Evolutionary conservation across 495 filamentous ascomycete species (phyloP).

Genomic region (Aspergillus asperescens): DNA sequence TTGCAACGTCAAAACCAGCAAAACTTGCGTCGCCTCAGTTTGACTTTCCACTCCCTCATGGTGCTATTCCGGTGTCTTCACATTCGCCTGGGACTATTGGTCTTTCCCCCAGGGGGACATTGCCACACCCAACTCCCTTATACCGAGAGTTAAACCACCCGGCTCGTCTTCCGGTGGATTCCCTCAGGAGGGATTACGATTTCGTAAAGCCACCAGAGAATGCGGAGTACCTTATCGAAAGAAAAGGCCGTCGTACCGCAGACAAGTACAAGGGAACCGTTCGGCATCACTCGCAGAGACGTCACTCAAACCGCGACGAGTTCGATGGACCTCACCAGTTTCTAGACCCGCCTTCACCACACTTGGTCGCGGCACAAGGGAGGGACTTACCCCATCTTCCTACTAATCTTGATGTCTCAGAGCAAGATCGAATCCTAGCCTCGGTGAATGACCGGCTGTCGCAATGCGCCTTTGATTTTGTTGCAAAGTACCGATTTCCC

Average conservation of each 20-base stretch:
- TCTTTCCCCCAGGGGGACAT: slow-evolving; percentile 33
- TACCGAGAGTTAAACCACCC: slow-evolving; percentile 38
- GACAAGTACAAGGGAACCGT: slow-evolving; percentile 45
- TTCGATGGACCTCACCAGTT: slow-evolving; percentile 84
- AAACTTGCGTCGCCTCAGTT: slow-evolving; percentile 27
- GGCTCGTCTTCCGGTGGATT: slow-evolving; percentile 29
- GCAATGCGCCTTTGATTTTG: slow-evolving; percentile 81
- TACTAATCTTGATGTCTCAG: slow-evolving; percentile 72
- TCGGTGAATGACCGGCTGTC: slow-evolving; percentile 79
- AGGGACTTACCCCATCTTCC: slow-evolving; percentile 75
- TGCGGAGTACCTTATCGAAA: slow-evolving; percentile 39
- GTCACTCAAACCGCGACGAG: slow-evolving; percentile 77
- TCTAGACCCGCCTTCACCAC: slow-evolving; percentile 59
- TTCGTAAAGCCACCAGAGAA: slow-evolving; percentile 30
- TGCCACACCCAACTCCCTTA: slow-evolving; percentile 25
- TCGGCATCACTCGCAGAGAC: slow-evolving; percentile 59
- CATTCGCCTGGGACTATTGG: slow-evolving; percentile 33
- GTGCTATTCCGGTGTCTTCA: slow-evolving; percentile 26
- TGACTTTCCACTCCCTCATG: slow-evolving; percentile 31
- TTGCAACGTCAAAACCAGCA: slow-evolving; percentile 17
- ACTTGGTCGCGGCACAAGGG: slow-evolving; percentile 66
- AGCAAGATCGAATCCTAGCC: slow-evolving; percentile 75
- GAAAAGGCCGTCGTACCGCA: slow-evolving; percentile 33
- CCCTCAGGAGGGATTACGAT: slow-evolving; percentile 31
- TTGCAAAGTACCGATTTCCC: slow-evolving; percentile 84